Conservation (phyloP, 306 rosid species). For the Prosopis cineraria region DNA sequence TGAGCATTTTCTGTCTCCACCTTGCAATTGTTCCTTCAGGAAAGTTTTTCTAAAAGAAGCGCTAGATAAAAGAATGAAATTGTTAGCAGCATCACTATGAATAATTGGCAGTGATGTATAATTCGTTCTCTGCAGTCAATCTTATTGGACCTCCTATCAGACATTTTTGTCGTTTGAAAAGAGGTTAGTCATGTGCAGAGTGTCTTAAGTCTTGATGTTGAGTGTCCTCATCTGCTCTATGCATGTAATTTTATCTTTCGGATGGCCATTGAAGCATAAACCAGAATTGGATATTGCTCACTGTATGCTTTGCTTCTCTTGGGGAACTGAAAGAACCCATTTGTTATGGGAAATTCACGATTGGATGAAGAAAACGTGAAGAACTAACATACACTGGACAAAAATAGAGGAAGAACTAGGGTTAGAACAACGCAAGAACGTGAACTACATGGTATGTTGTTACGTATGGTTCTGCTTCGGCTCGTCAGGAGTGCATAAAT, state of each 20-base stretch:
- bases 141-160: not conserved
- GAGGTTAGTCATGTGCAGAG: not conserved
- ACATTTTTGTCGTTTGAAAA: conserved; percentile 25
- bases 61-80: conserved; percentile 26
- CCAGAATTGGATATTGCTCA: conserved; percentile 1
- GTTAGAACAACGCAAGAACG: not conserved
- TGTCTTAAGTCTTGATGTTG: conserved; percentile 2
- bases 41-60: not conserved
- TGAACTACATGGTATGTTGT: not conserved
- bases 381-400: no score
- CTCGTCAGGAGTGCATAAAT: not conserved
- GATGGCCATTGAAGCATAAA: conserved; percentile 4
- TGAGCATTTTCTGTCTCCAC: conserved; percentile 12
- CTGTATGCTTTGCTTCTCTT: not conserved
- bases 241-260: conserved; percentile 13
- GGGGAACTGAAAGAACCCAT: not conserved
- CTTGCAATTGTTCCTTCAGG: not conserved
- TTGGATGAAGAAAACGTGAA: not conserved
- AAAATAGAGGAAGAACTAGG: not conserved
- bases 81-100: conserved; percentile 13
- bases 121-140: not conserved
- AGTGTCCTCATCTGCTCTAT: conserved; percentile 5
- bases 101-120: conserved; percentile 23
- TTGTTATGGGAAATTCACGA: not conserved
- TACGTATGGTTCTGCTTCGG: not conserved